Evolutionary conservation across 2,329 filamentous ascomycete species (phyloP), one percentile per base, ranked within the genome.

Genomic region (Beauveria brongniartii): DNA sequence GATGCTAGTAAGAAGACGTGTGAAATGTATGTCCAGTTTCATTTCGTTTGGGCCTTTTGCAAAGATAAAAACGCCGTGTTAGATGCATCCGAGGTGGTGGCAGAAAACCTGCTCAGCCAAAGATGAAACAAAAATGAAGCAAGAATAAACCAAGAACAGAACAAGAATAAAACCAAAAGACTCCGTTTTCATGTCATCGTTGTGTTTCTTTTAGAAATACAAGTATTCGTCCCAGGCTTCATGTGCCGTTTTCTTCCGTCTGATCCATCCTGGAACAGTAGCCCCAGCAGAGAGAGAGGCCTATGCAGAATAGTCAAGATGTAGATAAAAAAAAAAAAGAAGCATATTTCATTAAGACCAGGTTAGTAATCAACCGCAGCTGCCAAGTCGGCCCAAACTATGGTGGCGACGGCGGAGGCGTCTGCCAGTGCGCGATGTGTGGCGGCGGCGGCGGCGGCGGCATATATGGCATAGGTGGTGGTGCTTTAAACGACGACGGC

Each of bases 341-440:
- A 24, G 3, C 24, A 24, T 10, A 10, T 30, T 12, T 34, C 10
- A 12, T 34, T 0, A 34, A 34, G 30, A 34, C 30, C 2, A 9
- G 8, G 3, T 12, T 34, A 34, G 30, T 10, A 34, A 12, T 12
- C 30, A 34, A 12, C 30, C 24, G 30, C 40, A n/a, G n/a, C 14
- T 41, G 40, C 16, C 40, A 34, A 12, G 30, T 8, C 40, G 4
- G 16, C 7, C 18, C 4, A 51, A n/a, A 20, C 48, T 18, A 8
- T 12, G 37, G 57, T 30, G 63, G 55, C 20, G 63, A 65, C 5
- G 71, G 65, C 40, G 77, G 74, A 10, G 76, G 74, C 22, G 75
- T 75, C 43, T 73, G 74, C 54, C 74, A 71, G 55, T 72, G 69
- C 20, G 14, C n/a, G 65, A 67, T 46, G 68, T 64, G 16, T 4